Percentiles rank a stretch among this genome's conserved stretches.
Evolutionary conservation across 805 yeast species (phyloP).

Genomic region (Metschnikowia picachoensis): DNA sequence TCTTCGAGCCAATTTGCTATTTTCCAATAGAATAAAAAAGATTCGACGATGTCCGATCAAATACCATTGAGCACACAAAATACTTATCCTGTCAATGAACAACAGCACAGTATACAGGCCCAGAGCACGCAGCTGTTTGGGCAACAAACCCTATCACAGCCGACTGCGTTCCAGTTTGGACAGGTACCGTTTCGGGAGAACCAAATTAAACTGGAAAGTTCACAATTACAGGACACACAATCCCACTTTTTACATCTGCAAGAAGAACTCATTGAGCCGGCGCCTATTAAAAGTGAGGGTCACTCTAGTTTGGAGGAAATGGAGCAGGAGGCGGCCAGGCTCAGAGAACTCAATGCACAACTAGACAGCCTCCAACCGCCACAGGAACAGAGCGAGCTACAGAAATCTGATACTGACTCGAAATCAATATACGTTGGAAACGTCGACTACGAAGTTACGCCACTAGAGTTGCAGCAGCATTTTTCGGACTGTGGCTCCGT

Average conservation of each 20-base stretch:
- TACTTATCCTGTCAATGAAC: background rate
- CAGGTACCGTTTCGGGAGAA: background rate
- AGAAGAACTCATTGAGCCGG: background rate
- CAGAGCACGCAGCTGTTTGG: background rate
- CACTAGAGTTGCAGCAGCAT: slow-evolving; percentile 73
- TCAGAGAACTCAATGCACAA: slow-evolving; percentile 53
- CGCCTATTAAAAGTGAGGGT: background rate
- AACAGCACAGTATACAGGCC: background rate
- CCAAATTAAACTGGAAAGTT: background rate
- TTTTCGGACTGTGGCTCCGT: slow-evolving; percentile 69
- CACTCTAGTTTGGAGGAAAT: slow-evolving; percentile 41
- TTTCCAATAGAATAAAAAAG: background rate
- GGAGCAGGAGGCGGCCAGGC: slow-evolving; percentile 59
- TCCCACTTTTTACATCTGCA: background rate
- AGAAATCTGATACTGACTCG: slow-evolving; percentile 54
- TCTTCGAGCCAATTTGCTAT: background rate
- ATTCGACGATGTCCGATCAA: slow-evolving; percentile 28
- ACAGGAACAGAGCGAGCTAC: slow-evolving; percentile 30
- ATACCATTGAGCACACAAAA: slow-evolving; percentile 17
- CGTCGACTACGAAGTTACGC: slow-evolving; percentile 75
- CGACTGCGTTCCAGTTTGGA: background rate
- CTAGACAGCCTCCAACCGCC: slow-evolving; percentile 7
- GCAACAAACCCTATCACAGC: background rate
- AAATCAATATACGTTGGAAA: slow-evolving; percentile 80
- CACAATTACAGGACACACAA: background rate